These are phyloP conservation scores for Suillus plorans DNA, from an alignment of 768 basidiomycete genomes.

Conservation along the genomic window DNA sequence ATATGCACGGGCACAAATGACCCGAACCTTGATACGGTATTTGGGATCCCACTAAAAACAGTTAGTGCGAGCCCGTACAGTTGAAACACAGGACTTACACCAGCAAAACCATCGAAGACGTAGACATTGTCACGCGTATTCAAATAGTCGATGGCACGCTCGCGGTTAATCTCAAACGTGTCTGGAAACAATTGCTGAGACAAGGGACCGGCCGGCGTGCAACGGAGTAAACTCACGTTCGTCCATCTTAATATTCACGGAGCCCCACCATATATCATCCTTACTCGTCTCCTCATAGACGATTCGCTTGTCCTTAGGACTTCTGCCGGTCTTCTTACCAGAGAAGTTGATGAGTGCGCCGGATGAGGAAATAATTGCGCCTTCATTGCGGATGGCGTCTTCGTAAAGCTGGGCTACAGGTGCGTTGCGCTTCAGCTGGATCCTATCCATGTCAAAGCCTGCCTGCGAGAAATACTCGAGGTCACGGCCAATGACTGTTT, in stretches of 20 bases:
- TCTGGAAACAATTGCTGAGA: slow-evolving; percentile 42
- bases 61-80: background rate
- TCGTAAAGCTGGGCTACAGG: slow-evolving; percentile 91
- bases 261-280: slow-evolving; percentile 99
- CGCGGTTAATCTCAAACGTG: slow-evolving; percentile 99
- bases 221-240: slow-evolving; percentile 60
- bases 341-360: slow-evolving; percentile 99
- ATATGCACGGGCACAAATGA: slow-evolving; percentile 97
- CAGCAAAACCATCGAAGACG: slow-evolving; percentile 94
- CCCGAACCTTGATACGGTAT: slow-evolving; percentile 99
- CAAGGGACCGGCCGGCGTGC: background rate
- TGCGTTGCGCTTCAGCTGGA: slow-evolving; percentile 94
- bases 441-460: slow-evolving; percentile 98
- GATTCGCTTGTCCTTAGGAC: slow-evolving; percentile 99
- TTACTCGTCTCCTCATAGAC: slow-evolving; percentile 96
- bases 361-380: slow-evolving; percentile 93
- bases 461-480: slow-evolving; percentile 98
- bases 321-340: slow-evolving; percentile 97
- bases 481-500: slow-evolving; percentile 84
- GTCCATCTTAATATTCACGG: slow-evolving; percentile 99
- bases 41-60: slow-evolving; percentile 89
- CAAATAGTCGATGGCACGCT: slow-evolving; percentile 97
- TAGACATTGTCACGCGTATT: slow-evolving; percentile 99
- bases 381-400: slow-evolving; percentile 97
- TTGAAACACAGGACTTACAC: slow-evolving; percentile 45